Conservation (phyloP, 768 basidiomycete genomes). For the Lentinus tigrinus region DNA sequence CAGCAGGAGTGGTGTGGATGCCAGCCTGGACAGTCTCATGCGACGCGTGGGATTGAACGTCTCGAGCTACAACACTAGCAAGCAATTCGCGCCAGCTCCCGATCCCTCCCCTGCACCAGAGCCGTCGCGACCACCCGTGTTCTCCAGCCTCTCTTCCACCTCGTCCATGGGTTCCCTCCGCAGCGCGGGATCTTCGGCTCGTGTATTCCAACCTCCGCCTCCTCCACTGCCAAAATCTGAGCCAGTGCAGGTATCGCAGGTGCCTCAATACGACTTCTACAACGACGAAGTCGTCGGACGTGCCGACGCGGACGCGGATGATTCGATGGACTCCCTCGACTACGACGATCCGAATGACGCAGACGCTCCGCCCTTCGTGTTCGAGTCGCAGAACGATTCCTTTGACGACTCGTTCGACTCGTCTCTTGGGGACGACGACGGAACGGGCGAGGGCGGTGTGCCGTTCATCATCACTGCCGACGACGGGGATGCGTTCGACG, state of each 20-base stretch:
- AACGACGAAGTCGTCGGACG: slow-evolving; percentile 26
- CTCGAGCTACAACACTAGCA: slow-evolving; percentile 16
- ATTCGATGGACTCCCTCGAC: slow-evolving; percentile 55
- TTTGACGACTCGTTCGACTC: slow-evolving; percentile 51
- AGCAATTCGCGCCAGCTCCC: neutral
- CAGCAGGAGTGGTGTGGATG: slow-evolving; percentile 49
- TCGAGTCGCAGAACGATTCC: slow-evolving; percentile 49
- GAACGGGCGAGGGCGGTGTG: slow-evolving; percentile 28
- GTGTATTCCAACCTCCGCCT: neutral
- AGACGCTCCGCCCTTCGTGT: slow-evolving; percentile 71
- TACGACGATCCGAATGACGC: slow-evolving; percentile 52
- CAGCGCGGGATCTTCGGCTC: slow-evolving; percentile 1
- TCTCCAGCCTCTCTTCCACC: slow-evolving; percentile 14
- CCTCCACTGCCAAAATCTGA: slow-evolving; percentile 5
- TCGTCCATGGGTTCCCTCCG: slow-evolving; percentile 12
- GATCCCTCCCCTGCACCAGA: slow-evolving; percentile 6
- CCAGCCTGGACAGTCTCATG: slow-evolving; percentile 72
- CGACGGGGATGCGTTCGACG: slow-evolving; percentile 40
- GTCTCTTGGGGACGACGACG: slow-evolving; percentile 46
- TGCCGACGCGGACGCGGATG: slow-evolving; percentile 40
- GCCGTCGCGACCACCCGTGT: slow-evolving; percentile 1
- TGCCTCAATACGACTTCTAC: slow-evolving; percentile 25
- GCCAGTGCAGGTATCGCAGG: slow-evolving; percentile 25
- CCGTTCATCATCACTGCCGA: slow-evolving; percentile 52
- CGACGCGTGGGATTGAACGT: slow-evolving; percentile 53